Evolutionary conservation across 2,329 filamentous ascomycete genomes (phyloP).

Genomic region (Aspergillus alliaceus): DNA sequence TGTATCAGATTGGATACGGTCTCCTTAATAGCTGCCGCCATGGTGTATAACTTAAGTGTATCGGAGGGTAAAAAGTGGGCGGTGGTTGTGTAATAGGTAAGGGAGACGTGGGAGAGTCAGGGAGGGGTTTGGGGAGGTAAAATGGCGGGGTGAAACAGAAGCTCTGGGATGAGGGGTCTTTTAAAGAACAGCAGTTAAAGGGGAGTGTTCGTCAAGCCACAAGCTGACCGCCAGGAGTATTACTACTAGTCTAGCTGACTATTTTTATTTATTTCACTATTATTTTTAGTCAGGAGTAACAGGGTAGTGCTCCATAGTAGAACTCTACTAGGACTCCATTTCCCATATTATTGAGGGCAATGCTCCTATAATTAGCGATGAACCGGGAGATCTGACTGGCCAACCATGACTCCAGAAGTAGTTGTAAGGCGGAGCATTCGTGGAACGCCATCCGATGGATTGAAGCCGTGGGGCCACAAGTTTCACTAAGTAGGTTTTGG

Average conservation of each 20-base stretch:
- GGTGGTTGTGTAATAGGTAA: background rate
- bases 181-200: no score
- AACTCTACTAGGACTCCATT: background rate
- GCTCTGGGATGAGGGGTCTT: conserved; percentile 5
- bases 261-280: conserved; percentile 1
- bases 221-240: background rate
- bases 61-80: background rate
- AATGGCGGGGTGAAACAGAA: conserved; percentile 27
- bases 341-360: background rate
- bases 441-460: conserved; percentile 11
- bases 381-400: background rate
- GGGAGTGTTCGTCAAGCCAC: background rate
- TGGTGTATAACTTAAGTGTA: conserved; percentile 19
- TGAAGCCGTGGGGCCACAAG: conserved; percentile 14
- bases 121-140: background rate
- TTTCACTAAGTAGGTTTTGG: conserved; percentile 16
- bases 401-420: conserved; percentile 1
- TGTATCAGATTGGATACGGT: conserved; percentile 50
- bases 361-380: conserved; percentile 1
- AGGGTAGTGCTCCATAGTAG: background rate
- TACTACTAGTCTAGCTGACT: background rate
- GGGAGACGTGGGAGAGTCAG: background rate
- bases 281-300: conserved; percentile 4
- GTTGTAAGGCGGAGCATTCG: background rate
- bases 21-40: conserved; percentile 44